Percentiles rank a stretch among this genome's conserved stretches.
These are phyloP conservation scores for Phaeotremella skinneri DNA, from an alignment of 768 basidiomycete genomes.

Conservation along the genomic window DNA sequence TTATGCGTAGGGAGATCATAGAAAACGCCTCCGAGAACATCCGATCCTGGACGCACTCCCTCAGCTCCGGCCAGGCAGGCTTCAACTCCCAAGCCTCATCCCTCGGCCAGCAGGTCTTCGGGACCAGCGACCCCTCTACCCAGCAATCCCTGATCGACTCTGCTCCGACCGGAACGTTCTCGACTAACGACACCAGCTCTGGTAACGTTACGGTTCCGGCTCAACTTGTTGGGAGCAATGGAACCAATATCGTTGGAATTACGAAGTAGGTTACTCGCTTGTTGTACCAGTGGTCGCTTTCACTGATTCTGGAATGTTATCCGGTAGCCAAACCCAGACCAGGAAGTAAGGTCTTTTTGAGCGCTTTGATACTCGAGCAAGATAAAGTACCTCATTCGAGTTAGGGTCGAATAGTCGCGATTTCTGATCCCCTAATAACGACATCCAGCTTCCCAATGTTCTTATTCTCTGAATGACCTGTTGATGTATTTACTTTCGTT, in stretches of 20 bases:
- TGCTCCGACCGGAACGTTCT: background rate
- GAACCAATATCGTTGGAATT: background rate
- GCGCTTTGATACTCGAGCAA: no score
- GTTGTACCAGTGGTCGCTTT: no score
- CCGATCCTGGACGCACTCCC: background rate
- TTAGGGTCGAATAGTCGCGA: no score
- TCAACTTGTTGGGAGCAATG: background rate
- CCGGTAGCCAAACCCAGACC: no score
- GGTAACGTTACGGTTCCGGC: conserved; percentile 1
- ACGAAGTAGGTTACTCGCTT: background rate
- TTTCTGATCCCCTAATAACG: no score
- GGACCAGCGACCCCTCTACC: background rate
- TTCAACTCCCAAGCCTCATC: background rate
- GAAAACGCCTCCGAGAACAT: background rate
- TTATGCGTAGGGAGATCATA: no score
- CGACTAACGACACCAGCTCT: background rate
- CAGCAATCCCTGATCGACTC: background rate
- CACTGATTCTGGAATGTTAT: no score
- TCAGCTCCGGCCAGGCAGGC: background rate
- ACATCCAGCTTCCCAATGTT: no score
- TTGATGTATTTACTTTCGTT: no score
- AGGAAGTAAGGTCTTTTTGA: no score
- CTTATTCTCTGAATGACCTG: no score
- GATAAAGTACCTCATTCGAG: no score
- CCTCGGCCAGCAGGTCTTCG: background rate